A percentile compares a stretch with the other conserved stretches of the same genome.
Evolutionary conservation across 805 yeast species (phyloP).

Genomic region (Candida saitoana): DNA sequence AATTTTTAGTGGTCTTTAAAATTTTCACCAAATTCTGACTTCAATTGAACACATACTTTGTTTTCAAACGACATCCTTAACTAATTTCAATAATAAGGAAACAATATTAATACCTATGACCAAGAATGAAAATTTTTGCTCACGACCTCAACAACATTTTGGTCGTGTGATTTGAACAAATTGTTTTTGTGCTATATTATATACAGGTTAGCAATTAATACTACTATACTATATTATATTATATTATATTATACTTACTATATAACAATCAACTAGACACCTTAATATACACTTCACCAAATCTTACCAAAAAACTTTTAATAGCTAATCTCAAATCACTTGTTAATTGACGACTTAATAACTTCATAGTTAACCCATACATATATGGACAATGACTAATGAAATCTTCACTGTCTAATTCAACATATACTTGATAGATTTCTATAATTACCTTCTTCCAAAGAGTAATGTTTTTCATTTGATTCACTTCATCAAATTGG

Average conservation of each 20-base stretch:
- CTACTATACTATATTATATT: not conserved
- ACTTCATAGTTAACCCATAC: slow-evolving; percentile 54
- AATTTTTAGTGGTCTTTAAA: too few species aligned
- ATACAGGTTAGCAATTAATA: not conserved
- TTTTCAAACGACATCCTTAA: slow-evolving; percentile 43
- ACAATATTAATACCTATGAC: slow-evolving; percentile 1
- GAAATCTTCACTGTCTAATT: slow-evolving; percentile 73
- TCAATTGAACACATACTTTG: slow-evolving; percentile 35
- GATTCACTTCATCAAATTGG: slow-evolving; percentile 71
- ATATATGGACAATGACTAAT: slow-evolving; percentile 51
- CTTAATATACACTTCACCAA: slow-evolving; percentile 40
- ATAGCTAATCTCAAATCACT: slow-evolving; percentile 60
- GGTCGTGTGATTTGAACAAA: slow-evolving; percentile 6
- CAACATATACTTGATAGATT: slow-evolving; percentile 76
- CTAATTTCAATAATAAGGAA: slow-evolving; percentile 3
- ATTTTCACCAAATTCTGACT: too few species aligned
- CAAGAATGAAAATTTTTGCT: slow-evolving; percentile 6
- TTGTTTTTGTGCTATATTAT: too few species aligned
- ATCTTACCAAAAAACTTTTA: slow-evolving; percentile 52
- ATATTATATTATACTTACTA: too few species aligned
- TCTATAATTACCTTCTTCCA: slow-evolving; percentile 94
- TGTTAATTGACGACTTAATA: slow-evolving; percentile 59
- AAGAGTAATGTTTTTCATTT: slow-evolving; percentile 70
- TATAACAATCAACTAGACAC: not conserved
- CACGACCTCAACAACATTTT: not conserved